Conservation (phyloP, 2,329 filamentous ascomycete species). For the Talaromyces islandicus region DNA sequence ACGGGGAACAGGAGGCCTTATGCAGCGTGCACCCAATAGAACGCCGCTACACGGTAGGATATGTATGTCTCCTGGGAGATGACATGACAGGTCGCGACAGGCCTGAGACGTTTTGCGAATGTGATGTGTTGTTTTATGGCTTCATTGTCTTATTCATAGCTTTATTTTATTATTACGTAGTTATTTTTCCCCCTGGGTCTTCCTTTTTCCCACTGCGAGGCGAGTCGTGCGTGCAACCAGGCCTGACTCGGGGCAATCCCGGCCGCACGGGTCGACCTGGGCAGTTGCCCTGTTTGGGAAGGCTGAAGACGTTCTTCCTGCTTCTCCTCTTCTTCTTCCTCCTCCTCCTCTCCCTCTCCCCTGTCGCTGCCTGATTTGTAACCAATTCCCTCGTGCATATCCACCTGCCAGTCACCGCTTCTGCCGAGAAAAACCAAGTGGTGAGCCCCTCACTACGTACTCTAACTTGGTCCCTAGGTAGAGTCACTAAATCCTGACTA, state of each 20-base stretch:
- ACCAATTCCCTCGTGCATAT: too few species aligned
- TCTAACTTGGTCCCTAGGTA: too few species aligned
- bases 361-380: too few species aligned
- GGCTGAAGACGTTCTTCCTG: neutral
- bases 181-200: too few species aligned
- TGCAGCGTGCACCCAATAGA: neutral
- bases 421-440: neutral
- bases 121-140: neutral
- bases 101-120: neutral
- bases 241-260: neutral
- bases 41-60: neutral
- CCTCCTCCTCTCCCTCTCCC: too few species aligned
- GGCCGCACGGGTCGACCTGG: neutral
- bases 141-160: neutral
- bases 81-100: neutral
- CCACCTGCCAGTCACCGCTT: neutral
- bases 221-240: neutral
- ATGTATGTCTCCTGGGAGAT: neutral
- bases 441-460: neutral
- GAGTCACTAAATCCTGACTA: neutral
- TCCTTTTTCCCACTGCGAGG: too few species aligned
- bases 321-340: neutral
- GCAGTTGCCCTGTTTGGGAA: neutral
- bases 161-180: neutral
- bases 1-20: neutral